phyloP scores from a whole-genome alignment of 2,329 filamentous ascomycete species.

The Aphanocladium album region DNA sequence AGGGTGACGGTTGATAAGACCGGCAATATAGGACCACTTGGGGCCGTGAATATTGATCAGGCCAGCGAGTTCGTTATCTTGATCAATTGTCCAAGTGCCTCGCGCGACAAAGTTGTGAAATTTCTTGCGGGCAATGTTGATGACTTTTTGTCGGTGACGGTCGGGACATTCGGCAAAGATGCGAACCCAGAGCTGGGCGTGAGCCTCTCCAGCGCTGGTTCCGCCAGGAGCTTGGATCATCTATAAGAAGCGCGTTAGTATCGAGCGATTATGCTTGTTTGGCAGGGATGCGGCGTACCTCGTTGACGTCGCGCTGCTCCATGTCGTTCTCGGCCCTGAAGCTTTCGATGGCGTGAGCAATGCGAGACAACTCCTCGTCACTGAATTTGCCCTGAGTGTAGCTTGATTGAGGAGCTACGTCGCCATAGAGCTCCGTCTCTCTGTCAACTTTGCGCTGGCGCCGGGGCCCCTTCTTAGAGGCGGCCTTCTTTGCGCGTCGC shows the following conservation, averaged over 20 bases:
- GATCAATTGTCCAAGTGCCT: constrained; percentile 38
- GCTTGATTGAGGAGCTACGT: constrained; percentile 16
- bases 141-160: constrained; percentile 48
- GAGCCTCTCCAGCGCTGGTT: constrained; percentile 30
- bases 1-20: constrained; percentile 57
- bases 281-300: constrained; percentile 27
- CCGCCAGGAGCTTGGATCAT: constrained; percentile 33
- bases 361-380: constrained; percentile 36
- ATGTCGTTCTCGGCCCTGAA: constrained; percentile 41
- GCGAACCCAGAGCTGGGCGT: constrained; percentile 44
- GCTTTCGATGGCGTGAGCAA: constrained; percentile 37
- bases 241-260: constrained; percentile 16
- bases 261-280: constrained; percentile 18
- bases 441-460: neutral
- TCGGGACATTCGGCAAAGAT: constrained; percentile 45
- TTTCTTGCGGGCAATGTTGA: constrained; percentile 53
- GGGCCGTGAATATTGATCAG: constrained; percentile 34
- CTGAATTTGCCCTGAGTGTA: constrained; percentile 39
- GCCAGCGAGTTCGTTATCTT: constrained; percentile 31
- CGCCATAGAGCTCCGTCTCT: constrained; percentile 20
- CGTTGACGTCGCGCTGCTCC: constrained; percentile 43
- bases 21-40: constrained; percentile 59
- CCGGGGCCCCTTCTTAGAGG: neutral
- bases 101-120: constrained; percentile 61
- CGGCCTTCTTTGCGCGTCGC: constrained; percentile 6